Evolutionary conservation across 148 eudicot genomes (phyloP), one percentile per base, ranked within the genome.

Genomic region (Cornus controversa): DNA sequence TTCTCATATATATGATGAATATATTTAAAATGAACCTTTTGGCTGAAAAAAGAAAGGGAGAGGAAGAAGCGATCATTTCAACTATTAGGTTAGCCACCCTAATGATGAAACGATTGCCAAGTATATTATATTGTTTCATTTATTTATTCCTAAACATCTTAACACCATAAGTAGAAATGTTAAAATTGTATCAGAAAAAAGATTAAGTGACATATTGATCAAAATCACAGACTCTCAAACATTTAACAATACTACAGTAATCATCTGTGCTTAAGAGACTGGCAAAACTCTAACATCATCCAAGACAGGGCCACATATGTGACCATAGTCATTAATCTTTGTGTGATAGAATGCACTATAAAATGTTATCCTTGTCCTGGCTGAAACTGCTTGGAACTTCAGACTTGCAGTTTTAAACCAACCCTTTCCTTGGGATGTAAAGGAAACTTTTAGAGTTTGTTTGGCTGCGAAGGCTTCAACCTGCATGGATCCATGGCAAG

Each of bases 261-360:
- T 4, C 24, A 58, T 18, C 1, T 23, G 50, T 45, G 8, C 26
- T 45, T 70, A 71, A 20, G 65, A 25, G 45, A 78, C 40, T 31
- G 79, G 83, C 25, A 85, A 80, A 71, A 85, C 93, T 47, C 15
- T 85, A 78, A 92, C 91, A 77, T 90, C 80, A 75, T 92, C 97
- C 74, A 92, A 62, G 26, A 92, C 86, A 80, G 97, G 97, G 31
- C 97, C 97, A 85, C 97, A 92, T 47, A 92, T 36, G 23, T 82
- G 81, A 25, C 87, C 85, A 68, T 67, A 83, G 73, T 91, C 93
- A 72, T 79, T 10, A 34, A 87, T 22, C 25, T 60, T 87, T 1
- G 91, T 91, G 63, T 93, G 98, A 70, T 93, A 91, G 63, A 34
- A 86, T 7, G 96, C 74, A 40, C 83, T 88, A 45, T 70, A 85